phyloP scores from a whole-genome alignment of 2,329 filamentous ascomycete genomes.

The Periconia digitata region DNA sequence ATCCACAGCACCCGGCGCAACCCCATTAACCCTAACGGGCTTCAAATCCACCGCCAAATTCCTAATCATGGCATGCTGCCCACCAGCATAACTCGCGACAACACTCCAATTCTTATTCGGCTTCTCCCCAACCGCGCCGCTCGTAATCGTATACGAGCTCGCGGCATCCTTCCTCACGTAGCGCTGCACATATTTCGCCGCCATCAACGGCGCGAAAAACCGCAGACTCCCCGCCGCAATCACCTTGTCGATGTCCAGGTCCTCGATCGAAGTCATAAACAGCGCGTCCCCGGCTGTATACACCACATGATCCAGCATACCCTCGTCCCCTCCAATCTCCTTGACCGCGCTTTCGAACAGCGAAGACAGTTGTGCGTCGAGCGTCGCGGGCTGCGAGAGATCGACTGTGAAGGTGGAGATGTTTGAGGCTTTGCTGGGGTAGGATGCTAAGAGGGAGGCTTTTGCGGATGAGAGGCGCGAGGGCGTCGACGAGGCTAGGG shows the following conservation, averaged over 20 bases:
- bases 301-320: slow-evolving; percentile 57
- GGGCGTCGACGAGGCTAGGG: slow-evolving; percentile 56
- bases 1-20: slow-evolving; percentile 57
- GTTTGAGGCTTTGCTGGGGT: slow-evolving; percentile 51
- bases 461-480: slow-evolving; percentile 53
- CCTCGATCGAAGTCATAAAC: slow-evolving; percentile 43
- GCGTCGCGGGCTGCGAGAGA: slow-evolving; percentile 62
- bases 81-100: slow-evolving; percentile 52
- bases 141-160: slow-evolving; percentile 60
- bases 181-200: slow-evolving; percentile 53
- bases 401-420: slow-evolving; percentile 52
- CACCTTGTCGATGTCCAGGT: slow-evolving; percentile 46
- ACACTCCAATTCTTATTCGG: slow-evolving; percentile 57
- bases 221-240: slow-evolving; percentile 52
- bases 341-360: slow-evolving; percentile 62
- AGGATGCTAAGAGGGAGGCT: slow-evolving; percentile 45
- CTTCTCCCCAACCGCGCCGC: slow-evolving; percentile 54
- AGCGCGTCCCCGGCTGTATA: slow-evolving; percentile 59
- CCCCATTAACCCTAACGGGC: slow-evolving; percentile 65
- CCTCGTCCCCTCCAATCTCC: slow-evolving; percentile 43
- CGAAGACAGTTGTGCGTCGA: slow-evolving; percentile 57
- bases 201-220: slow-evolving; percentile 53
- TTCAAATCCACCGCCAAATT: slow-evolving; percentile 64
- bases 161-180: slow-evolving; percentile 46
- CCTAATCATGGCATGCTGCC: slow-evolving; percentile 55